Percentiles rank a stretch among this genome's conserved stretches.
These are phyloP conservation scores for Fusarium albidum DNA, from an alignment of 2,329 filamentous ascomycete species.

Conservation along the genomic window DNA sequence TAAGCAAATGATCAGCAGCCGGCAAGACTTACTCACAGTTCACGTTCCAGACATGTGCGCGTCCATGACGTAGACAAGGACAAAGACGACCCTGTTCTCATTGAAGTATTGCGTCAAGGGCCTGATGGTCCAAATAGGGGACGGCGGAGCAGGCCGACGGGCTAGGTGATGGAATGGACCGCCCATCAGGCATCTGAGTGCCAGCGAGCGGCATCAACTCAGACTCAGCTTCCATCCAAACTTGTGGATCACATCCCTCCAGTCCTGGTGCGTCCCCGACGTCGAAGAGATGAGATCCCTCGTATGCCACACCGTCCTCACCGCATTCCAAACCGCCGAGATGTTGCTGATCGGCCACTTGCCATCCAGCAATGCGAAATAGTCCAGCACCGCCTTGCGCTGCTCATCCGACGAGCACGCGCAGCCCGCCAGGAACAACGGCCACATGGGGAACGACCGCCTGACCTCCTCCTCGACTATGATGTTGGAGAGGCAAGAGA, in stretches of 20 bases:
- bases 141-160: not conserved
- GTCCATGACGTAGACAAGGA: no score
- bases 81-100: no score
- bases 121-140: not conserved
- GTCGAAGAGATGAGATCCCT: slow-evolving; percentile 21
- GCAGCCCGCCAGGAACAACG: slow-evolving; percentile 36
- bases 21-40: no score
- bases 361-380: slow-evolving; percentile 31
- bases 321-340: slow-evolving; percentile 33
- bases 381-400: slow-evolving; percentile 31
- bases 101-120: no score
- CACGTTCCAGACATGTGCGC: no score
- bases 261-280: slow-evolving; percentile 27
- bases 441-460: slow-evolving; percentile 38
- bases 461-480: slow-evolving; percentile 32
- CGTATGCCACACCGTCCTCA: slow-evolving; percentile 34
- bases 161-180: not conserved
- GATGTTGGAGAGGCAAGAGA: slow-evolving; percentile 28
- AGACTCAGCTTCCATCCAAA: slow-evolving; percentile 37
- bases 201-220: slow-evolving; percentile 17
- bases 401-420: slow-evolving; percentile 33
- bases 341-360: slow-evolving; percentile 39
- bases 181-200: no score
- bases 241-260: slow-evolving; percentile 36
- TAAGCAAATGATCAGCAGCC: no score